A percentile compares a stretch with the other conserved stretches of the same genome.
These are phyloP conservation scores for Coemansia sp. DNA, from an alignment of 192 early-diverging fungal genomes.

Conservation along the genomic window DNA sequence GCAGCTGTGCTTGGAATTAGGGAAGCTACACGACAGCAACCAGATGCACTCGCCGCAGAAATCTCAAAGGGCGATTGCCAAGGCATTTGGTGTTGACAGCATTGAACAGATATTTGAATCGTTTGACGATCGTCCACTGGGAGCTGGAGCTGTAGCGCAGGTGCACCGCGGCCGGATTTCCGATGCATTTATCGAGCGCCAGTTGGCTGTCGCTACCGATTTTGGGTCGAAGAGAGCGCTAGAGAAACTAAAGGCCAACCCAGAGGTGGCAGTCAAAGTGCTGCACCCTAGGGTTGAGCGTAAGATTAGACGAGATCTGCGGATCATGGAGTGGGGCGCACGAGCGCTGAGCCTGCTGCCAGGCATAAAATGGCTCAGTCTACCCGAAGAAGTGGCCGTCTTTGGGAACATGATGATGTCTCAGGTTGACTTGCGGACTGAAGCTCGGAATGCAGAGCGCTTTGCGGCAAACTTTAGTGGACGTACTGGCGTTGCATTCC, in stretches of 20 bases:
- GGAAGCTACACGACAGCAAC: slow-evolving; percentile 78
- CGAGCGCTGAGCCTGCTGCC: slow-evolving; percentile 67
- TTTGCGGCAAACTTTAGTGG: slow-evolving; percentile 61
- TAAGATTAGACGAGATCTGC: slow-evolving; percentile 74
- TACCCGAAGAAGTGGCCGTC: slow-evolving; percentile 84
- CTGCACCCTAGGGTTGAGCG: slow-evolving; percentile 77
- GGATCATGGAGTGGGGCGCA: slow-evolving; percentile 75
- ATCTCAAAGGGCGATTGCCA: slow-evolving; percentile 64
- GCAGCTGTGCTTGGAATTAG: slow-evolving; percentile 70
- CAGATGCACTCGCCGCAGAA: slow-evolving; percentile 68
- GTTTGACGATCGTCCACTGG: slow-evolving; percentile 75
- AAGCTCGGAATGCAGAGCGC: slow-evolving; percentile 67
- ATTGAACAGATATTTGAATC: slow-evolving; percentile 75
- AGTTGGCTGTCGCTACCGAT: slow-evolving; percentile 12
- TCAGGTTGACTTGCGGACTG: slow-evolving; percentile 81
- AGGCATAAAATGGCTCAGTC: slow-evolving; percentile 75
- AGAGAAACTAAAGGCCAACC: slow-evolving; percentile 30
- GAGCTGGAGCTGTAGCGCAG: slow-evolving; percentile 95
- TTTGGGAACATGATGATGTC: slow-evolving; percentile 91
- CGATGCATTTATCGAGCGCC: slow-evolving; percentile 22
- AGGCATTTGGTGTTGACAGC: slow-evolving; percentile 58
- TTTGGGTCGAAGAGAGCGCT: slow-evolving; percentile 1
- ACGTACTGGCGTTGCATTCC: slow-evolving; percentile 63
- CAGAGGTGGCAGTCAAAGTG: slow-evolving; percentile 82
- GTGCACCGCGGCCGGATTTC: slow-evolving; percentile 53